Percentiles rank a stretch among this genome's conserved stretches.
Conservation (phyloP, 768 basidiomycete species). For the Tephrocybe sp. region DNA sequence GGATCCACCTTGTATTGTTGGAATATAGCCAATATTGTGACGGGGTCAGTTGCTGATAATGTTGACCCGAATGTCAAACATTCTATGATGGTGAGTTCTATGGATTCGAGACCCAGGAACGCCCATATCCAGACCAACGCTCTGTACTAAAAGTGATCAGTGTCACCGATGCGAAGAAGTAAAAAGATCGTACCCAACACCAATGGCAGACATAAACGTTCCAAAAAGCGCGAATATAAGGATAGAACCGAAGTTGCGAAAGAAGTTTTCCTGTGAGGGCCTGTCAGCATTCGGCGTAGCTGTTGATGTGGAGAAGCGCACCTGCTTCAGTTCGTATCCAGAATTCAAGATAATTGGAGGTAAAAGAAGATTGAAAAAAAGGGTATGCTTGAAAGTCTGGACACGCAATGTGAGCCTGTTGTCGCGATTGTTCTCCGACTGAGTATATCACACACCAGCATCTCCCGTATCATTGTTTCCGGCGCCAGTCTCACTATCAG, state of each 20-base stretch:
- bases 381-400: slow-evolving; percentile 93
- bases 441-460: slow-evolving; percentile 71
- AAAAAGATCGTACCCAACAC: slow-evolving; percentile 77
- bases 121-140: slow-evolving; percentile 94
- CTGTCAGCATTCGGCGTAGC: slow-evolving; percentile 4
- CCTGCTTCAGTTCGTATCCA: slow-evolving; percentile 97
- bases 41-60: slow-evolving; percentile 95
- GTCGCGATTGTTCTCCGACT: not conserved
- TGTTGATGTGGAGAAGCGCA: slow-evolving; percentile 26
- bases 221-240: slow-evolving; percentile 91
- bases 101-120: slow-evolving; percentile 85
- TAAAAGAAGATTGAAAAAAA: slow-evolving; percentile 97
- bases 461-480: slow-evolving; percentile 92
- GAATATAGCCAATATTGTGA: slow-evolving; percentile 97
- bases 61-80: slow-evolving; percentile 97
- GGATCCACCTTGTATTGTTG: slow-evolving; percentile 99
- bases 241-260: slow-evolving; percentile 97
- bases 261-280: slow-evolving; percentile 87
- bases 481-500: slow-evolving; percentile 86
- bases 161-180: slow-evolving; percentile 2
- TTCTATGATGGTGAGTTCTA: slow-evolving; percentile 84
- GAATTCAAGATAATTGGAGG: slow-evolving; percentile 98
- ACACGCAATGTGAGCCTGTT: not conserved
- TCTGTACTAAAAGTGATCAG: slow-evolving; percentile 60
- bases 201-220: slow-evolving; percentile 94